Evolutionary conservation across 805 yeast species (phyloP), one percentile per base, ranked within the genome.

Genomic region (Zygosaccharomyces rouxii): DNA sequence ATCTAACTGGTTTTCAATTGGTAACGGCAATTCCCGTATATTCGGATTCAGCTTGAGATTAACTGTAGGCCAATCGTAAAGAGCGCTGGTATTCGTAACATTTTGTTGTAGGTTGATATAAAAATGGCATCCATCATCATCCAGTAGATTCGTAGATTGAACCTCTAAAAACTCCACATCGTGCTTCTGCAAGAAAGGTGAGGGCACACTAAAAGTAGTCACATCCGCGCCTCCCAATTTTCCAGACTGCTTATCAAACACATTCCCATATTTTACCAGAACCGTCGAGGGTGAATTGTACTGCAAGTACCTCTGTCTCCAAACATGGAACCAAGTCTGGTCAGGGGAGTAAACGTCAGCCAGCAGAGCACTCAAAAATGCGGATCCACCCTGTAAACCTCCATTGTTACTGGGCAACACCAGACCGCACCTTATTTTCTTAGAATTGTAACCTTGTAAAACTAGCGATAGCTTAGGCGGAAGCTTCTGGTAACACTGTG

Each of bases 301-400:
- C 23, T 11, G 16, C 11, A 9, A 19, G 13, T 50, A 50, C 19
- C 62, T 50, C 14, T 47, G 40, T 10, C 42, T 25, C 38, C 54
- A 48, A n/a, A 43, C 52, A 2, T 55, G 44, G 37, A 57, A 58
- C 72, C 72, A 68, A 9, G 58, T 25, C 41, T 64, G 68, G 29
- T 67, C 63, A 1, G 60, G 35, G 1, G 64, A 59, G 41, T 66
- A 67, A 7, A 69, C 70, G 48, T 68, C 70, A 1, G 67, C 57
- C 30, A 68, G 40, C 3, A 68, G 30, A 5, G 69, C 53, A 18
- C 62, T 60, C 9, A 68, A 46, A 7, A 67, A 49, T 1, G 48
- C 47, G 4, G 56, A 47, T 7, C 37, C 37, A 3, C 21, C 10
- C 5, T 7, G 19, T 14, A 60, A 54, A 4, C 50, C 48, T 23